Base-by-base conservation (phyloP, 345 rosid species). In the Leavenworthia alabamica region DNA sequence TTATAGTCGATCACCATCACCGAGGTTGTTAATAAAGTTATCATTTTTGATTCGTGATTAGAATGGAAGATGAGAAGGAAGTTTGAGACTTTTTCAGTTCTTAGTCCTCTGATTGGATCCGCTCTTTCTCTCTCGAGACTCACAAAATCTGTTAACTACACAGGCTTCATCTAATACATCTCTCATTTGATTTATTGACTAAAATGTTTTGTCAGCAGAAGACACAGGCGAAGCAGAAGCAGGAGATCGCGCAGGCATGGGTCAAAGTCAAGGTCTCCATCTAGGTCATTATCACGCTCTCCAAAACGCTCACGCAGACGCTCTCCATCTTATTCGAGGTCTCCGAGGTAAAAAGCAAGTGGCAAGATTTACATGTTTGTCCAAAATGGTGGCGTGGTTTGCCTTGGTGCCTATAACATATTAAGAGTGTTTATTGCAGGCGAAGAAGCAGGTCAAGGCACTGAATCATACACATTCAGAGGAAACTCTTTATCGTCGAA, bases 1-100 rank as follows among this genome's bases (percentile, higher is more conserved):
- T 77, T 58, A 70, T 71, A 90, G 95, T 74, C 93, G 78, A 43
- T 90, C 96, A 57, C 96, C 97, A 66, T 95, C 97, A 24, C 83
- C 88, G 39, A 85, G 96, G 99, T 90, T 78, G 70, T 53, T 60
- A 36, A 64, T 71, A 64, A 66, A 56, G 68, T 69, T 60, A 68
- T 63, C 57, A 41, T 42, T 37, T 56, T 61, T 48, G 28, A 44
- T 62, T 46, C 50, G 50, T 62, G 68, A 62, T 37, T 68, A 48
- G 40, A 56, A 51, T 56, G 64, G 65, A 51, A 60, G 73, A 70
- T 62, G 59, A 47, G 15, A 52, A 70, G 74, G 39, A 58, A 68
- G 57, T 60, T 24, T 26, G 14, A 16, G 49, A 60, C n/a, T 31
- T 27, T 35, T 19, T 32, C n/a, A 17, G 53, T 64, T 58, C 51